Conservation (phyloP, 2,329 filamentous ascomycete genomes). For the Leptographium galeiforme region DNA sequence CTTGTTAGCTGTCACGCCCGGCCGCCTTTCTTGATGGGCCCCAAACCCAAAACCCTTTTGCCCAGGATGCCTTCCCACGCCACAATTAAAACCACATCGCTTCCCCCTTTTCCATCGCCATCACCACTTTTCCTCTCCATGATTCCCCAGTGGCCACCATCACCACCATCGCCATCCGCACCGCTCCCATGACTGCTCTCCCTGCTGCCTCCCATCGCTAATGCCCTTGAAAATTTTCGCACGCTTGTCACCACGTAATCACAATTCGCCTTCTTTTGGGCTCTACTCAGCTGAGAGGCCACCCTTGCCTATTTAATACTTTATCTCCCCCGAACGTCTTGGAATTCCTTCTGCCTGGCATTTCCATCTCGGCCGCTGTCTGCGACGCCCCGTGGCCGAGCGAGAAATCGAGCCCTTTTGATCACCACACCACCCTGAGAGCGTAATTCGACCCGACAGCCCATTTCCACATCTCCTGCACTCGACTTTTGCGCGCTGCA, state of each 20-base stretch:
- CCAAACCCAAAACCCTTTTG: constrained; percentile 10
- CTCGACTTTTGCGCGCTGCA: neutral
- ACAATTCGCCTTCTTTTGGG: neutral
- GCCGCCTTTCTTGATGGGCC: constrained; percentile 12
- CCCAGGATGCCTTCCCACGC: constrained; percentile 13
- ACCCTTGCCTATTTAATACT: neutral
- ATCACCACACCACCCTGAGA: neutral
- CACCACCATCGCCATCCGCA: constrained; percentile 13
- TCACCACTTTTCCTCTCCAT: constrained; percentile 6
- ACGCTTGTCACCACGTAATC: neutral
- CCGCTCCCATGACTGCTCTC: constrained; percentile 7
- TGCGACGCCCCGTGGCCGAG: too few species aligned
- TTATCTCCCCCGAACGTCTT: neutral
- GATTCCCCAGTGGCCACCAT: constrained; percentile 10
- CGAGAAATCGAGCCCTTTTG: neutral
- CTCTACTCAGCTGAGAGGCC: neutral
- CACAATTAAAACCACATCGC: constrained; percentile 10
- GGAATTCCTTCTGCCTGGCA: too few species aligned
- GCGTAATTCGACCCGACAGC: neutral
- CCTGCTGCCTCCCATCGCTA: constrained; percentile 3
- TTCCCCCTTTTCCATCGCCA: constrained; percentile 11
- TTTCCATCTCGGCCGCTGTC: too few species aligned
- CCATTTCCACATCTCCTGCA: neutral
- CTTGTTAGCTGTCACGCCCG: constrained; percentile 13
- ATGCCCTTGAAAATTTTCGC: constrained; percentile 1